Evolutionary conservation across 176 grass and related monocot species (phyloP).

Genomic region (Carex littledalei): DNA sequence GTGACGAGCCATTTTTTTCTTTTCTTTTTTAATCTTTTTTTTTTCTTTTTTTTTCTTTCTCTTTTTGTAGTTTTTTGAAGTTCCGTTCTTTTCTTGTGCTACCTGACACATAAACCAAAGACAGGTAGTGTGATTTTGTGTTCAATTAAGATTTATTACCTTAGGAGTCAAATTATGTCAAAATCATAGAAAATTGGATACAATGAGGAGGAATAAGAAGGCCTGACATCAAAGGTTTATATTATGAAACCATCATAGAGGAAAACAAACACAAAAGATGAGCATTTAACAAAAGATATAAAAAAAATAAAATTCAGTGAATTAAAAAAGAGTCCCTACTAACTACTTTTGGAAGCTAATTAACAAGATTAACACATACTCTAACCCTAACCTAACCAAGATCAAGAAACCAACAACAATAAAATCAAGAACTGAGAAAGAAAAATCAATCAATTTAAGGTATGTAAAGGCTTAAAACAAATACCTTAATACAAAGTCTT

Average conservation of each 20-base stretch:
- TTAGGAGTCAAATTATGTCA: background rate
- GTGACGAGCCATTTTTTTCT: background rate
- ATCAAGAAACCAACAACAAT: background rate
- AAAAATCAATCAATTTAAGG: background rate
- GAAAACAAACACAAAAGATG: background rate
- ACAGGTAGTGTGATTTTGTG: background rate
- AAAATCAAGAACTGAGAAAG: background rate
- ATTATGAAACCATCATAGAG: background rate
- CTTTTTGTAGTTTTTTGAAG: slow-evolving; percentile 1
- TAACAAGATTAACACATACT: background rate
- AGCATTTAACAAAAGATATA: background rate
- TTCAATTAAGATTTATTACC: slow-evolving; percentile 1
- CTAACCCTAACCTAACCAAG: background rate
- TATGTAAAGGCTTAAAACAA: background rate
- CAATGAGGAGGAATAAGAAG: background rate
- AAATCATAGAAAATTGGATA: background rate
- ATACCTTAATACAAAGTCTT: background rate
- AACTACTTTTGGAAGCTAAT: background rate
- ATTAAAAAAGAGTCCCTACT: background rate
- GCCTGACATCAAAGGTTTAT: background rate
- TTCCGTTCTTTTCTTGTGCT: slow-evolving; percentile 11
- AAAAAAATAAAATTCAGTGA: background rate
- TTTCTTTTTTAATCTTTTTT: background rate
- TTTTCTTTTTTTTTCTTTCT: background rate
- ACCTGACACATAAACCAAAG: slow-evolving; percentile 7